A percentile compares a stretch with the other conserved stretches of the same genome.
phyloP scores from a whole-genome alignment of 2,329 filamentous ascomycete genomes.

The Penicillium sp. region DNA sequence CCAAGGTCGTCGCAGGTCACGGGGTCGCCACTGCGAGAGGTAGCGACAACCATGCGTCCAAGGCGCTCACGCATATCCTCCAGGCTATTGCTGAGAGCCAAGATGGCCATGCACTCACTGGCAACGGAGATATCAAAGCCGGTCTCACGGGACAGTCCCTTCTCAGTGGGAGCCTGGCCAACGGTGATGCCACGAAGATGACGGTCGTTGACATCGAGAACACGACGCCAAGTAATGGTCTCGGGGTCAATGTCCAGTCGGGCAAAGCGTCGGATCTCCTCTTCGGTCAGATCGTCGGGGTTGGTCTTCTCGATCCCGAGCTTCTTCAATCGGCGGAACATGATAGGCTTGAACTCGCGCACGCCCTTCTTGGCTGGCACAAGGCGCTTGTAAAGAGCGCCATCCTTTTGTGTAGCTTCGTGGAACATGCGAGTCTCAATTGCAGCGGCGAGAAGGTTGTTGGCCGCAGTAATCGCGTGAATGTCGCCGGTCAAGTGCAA shows the following conservation, averaged over 20 bases:
- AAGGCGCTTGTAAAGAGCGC: slow-evolving; percentile 75
- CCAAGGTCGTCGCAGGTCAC: slow-evolving; percentile 96
- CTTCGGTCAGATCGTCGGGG: slow-evolving; percentile 80
- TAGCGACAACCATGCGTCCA: slow-evolving; percentile 91
- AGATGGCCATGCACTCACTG: slow-evolving; percentile 96
- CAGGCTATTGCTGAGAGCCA: slow-evolving; percentile 84
- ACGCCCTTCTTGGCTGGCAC: slow-evolving; percentile 87
- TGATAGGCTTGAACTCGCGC: slow-evolving; percentile 77
- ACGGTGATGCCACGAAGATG: slow-evolving; percentile 86
- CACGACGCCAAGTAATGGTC: slow-evolving; percentile 94
- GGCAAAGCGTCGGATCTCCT: slow-evolving; percentile 84
- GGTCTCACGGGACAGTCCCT: slow-evolving; percentile 78
- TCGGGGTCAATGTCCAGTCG: slow-evolving; percentile 92
- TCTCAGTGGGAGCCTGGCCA: slow-evolving; percentile 83
- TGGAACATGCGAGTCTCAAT: slow-evolving; percentile 99
- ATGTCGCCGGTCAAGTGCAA: slow-evolving; percentile 96
- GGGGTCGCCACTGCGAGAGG: slow-evolving; percentile 75
- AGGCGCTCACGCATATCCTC: slow-evolving; percentile 87
- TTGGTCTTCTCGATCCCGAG: slow-evolving; percentile 93
- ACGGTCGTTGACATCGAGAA: slow-evolving; percentile 94
- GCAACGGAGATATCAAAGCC: slow-evolving; percentile 98
- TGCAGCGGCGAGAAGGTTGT: slow-evolving; percentile 91
- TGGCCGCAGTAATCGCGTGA: slow-evolving; percentile 92
- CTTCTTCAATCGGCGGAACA: slow-evolving; percentile 92
- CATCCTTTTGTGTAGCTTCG: slow-evolving; percentile 90